Base-by-base conservation (phyloP, 176 grass and related monocot genomes). In the Juncus effusus region DNA sequence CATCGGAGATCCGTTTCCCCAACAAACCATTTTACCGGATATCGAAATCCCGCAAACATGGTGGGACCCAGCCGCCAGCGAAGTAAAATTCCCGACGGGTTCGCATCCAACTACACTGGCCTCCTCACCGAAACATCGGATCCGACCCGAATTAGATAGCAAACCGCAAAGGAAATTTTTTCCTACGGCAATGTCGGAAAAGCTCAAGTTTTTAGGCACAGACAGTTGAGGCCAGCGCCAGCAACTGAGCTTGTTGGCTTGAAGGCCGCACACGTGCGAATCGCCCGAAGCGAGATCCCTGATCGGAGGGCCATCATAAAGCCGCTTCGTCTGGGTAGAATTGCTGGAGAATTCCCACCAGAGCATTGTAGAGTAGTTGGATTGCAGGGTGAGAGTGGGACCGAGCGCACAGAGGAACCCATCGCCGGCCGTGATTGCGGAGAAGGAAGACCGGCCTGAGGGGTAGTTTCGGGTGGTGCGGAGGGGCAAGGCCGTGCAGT, bases 341-440 rank as follows among this genome's bases (percentile, higher is more conserved):
- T 74, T 52, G 7, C 5, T 1, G 14, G 73, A 65, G 3, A 96
- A 75, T 65, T 89, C 82, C 93, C 93, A 96, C 92, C 92, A 96
- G 3, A 72, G 79, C 92, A 96, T 96, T 57, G 76, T 74, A 14
- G 83, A 73, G 49, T 35, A 64, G 42, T 55, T 79, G 3, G 55
- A 4, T 16, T 39, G 38, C 38, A 36, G 15, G 10, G 54, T 50
- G 13, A 40, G 66, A 1, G 72, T 76, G 0, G 77, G 80, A 0
- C 84, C 76, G 7, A 96, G 67, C 14, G 77, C 77, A 59, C 88
- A 96, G 70, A 96, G 88, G 79, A 91, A 96, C 19, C 84, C 60
- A 51, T 91, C 77, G 0, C 88, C 85, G 13, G 71, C 88, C 6
- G 93, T 82, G 3, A 96, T 70, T 41, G 88, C 93, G 1, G 80